Conservation (phyloP, 1,284 basidiomycete genomes). For the Ceratobasidium sp. region DNA sequence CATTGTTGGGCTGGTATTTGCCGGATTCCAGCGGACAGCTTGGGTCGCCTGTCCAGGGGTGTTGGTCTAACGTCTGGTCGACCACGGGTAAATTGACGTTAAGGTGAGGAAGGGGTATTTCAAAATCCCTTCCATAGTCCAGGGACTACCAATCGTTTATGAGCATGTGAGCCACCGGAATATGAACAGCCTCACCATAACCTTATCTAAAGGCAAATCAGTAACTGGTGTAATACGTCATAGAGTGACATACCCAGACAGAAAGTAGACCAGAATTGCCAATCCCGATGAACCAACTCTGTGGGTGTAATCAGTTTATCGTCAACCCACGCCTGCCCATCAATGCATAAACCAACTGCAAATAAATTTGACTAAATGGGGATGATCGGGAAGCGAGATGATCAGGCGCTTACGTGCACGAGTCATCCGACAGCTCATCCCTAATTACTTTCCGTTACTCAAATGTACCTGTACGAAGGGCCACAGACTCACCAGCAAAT, state of each 20-base stretch:
- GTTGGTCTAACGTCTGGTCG: slow-evolving; percentile 2
- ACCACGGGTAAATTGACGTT: slow-evolving; percentile 24
- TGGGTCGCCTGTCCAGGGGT: slow-evolving; percentile 4
- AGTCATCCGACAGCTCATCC: slow-evolving; percentile 62
- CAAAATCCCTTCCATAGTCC: slow-evolving; percentile 60
- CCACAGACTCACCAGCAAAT: slow-evolving; percentile 45
- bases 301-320: slow-evolving; percentile 59
- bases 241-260: slow-evolving; percentile 53
- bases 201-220: slow-evolving; percentile 50
- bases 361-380: neutral
- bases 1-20: slow-evolving; percentile 46
- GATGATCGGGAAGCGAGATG: neutral
- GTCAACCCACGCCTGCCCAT: slow-evolving; percentile 64
- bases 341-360: slow-evolving; percentile 63
- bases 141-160: slow-evolving; percentile 11
- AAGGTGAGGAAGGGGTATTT: slow-evolving; percentile 53
- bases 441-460: slow-evolving; percentile 47
- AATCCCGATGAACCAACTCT: slow-evolving; percentile 63
- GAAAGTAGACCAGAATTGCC: slow-evolving; percentile 64
- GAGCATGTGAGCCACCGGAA: neutral
- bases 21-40: neutral
- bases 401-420: slow-evolving; percentile 52
- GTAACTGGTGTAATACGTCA: slow-evolving; percentile 54
- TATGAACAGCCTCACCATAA: slow-evolving; percentile 49
- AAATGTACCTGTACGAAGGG: neutral